These are phyloP conservation scores for Aureobasidium pullulans DNA, from an alignment of 2,329 filamentous ascomycete species.

Conservation along the genomic window DNA sequence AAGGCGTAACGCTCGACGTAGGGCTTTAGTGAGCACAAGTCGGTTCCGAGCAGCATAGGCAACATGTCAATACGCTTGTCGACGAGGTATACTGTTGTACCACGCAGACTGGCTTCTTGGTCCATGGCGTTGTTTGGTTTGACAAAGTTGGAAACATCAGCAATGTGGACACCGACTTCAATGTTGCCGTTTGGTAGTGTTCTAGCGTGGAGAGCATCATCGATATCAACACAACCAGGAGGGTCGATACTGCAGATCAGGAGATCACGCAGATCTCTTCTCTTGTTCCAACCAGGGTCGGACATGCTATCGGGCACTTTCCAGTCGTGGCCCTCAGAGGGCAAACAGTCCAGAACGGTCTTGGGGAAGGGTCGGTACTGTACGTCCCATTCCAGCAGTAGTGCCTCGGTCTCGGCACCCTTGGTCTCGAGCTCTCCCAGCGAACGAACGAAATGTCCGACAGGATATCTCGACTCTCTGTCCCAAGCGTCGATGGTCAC, in stretches of 20 bases:
- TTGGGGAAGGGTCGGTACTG: constrained; percentile 97
- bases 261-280: constrained; percentile 75
- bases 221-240: constrained; percentile 92
- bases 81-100: constrained; percentile 93
- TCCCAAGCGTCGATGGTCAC: constrained; percentile 96
- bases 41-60: constrained; percentile 89
- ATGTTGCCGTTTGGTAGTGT: constrained; percentile 84
- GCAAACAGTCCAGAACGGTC: constrained; percentile 87
- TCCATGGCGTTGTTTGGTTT: constrained; percentile 98
- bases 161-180: constrained; percentile 96
- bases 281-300: constrained; percentile 78
- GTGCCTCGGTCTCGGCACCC: constrained; percentile 91
- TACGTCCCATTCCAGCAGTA: constrained; percentile 91
- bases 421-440: constrained; percentile 93
- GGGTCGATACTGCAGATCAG: constrained; percentile 97
- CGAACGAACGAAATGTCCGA: constrained; percentile 88
- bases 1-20: constrained; percentile 73
- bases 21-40: constrained; percentile 92
- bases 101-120: constrained; percentile 82
- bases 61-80: constrained; percentile 99
- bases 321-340: constrained; percentile 88
- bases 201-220: constrained; percentile 87
- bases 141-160: constrained; percentile 98
- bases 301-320: constrained; percentile 72
- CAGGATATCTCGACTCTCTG: constrained; percentile 81